These are phyloP conservation scores for Xanthoceras sorbifolium DNA, from an alignment of 345 rosid genomes.

Conservation along the genomic window DNA sequence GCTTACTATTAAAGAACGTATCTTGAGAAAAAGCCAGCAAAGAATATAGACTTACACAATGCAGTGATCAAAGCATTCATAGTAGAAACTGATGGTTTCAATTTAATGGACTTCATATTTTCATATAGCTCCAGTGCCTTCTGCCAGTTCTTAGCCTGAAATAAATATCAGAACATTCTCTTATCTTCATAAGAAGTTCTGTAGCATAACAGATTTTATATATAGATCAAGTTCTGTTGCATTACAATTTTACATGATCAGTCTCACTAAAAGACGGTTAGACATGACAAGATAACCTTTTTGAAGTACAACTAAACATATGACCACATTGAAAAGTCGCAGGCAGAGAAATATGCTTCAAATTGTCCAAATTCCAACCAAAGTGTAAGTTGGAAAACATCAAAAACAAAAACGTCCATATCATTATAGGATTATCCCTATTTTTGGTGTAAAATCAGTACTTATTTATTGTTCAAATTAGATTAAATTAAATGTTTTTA, in stretches of 20 bases:
- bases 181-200: background rate
- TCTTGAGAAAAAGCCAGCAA: background rate
- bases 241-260: background rate
- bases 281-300: conserved; percentile 1
- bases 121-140: conserved; percentile 81
- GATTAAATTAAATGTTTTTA: background rate
- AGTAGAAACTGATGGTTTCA: conserved; percentile 75
- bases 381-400: background rate
- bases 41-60: conserved; percentile 62
- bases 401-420: background rate
- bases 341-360: background rate
- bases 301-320: background rate
- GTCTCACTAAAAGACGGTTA: background rate
- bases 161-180: conserved; percentile 11
- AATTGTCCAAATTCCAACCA: background rate
- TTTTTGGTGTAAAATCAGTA: background rate
- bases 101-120: conserved; percentile 59
- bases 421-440: background rate
- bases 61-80: conserved; percentile 88
- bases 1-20: background rate
- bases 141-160: conserved; percentile 86
- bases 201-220: conserved; percentile 1
- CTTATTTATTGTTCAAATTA: background rate
- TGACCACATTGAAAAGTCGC: background rate
- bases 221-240: background rate